Evolutionary conservation across 139 green algal species (phyloP).

Genomic region (Astrephomene gubernaculifera): DNA sequence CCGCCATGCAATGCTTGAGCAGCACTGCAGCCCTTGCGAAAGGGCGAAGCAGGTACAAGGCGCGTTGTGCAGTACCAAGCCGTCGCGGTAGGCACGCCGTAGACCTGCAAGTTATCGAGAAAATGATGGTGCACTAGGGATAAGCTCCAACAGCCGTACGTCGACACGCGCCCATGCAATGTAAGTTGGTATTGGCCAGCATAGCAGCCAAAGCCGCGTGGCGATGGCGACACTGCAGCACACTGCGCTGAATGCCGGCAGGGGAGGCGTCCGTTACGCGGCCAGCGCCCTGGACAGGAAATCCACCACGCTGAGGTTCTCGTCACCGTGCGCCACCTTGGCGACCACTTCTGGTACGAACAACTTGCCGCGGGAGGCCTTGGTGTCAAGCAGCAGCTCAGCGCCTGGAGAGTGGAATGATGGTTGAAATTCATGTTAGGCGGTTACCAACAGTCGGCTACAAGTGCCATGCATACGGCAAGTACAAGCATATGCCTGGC

Average conservation of each 20-base stretch:
- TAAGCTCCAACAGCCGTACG: not conserved
- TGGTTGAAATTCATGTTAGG: not conserved
- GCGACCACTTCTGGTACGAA: conserved; percentile 63
- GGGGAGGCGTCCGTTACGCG: not conserved
- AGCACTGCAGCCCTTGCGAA: too few relatives aligned
- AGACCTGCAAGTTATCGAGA: not conserved
- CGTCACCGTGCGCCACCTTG: conserved; percentile 82
- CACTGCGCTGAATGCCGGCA: not conserved
- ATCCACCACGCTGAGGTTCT: conserved; percentile 80
- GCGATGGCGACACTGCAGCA: not conserved
- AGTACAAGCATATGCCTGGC: too few relatives aligned
- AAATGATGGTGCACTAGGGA: not conserved
- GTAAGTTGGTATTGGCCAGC: too few relatives aligned
- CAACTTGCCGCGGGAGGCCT: conserved; percentile 63
- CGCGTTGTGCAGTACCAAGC: too few relatives aligned
- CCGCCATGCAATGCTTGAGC: too few relatives aligned
- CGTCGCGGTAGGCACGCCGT: too few relatives aligned
- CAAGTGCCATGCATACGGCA: too few relatives aligned
- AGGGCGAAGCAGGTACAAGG: too few relatives aligned
- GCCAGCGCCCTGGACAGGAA: conserved; percentile 70
- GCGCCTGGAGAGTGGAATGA: not conserved
- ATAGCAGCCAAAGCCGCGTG: not conserved
- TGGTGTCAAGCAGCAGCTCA: conserved; percentile 65
- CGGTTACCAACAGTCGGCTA: too few relatives aligned
- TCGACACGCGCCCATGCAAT: not conserved